These are phyloP conservation scores for Teunomyces aglyptinius DNA, from an alignment of 805 yeast species.

Conservation along the genomic window DNA sequence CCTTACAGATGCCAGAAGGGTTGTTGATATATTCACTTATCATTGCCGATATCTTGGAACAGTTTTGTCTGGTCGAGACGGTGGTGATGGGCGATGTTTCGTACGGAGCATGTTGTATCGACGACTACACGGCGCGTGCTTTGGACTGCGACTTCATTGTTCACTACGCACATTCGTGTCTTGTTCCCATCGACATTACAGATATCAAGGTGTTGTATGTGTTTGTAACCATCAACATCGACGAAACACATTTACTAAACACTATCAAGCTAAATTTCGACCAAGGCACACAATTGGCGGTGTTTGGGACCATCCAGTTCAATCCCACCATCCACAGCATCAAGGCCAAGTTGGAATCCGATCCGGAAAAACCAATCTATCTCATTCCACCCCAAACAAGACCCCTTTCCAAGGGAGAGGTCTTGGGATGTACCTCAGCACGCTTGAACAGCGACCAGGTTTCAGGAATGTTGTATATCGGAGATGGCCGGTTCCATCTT, in stretches of 20 bases:
- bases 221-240: slow-evolving; percentile 90
- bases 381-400: slow-evolving; percentile 84
- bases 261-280: slow-evolving; percentile 72
- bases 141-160: slow-evolving; percentile 91
- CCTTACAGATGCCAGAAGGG: slow-evolving; percentile 98
- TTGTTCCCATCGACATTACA: slow-evolving; percentile 93
- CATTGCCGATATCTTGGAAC: slow-evolving; percentile 88
- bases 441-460: slow-evolving; percentile 60
- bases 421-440: slow-evolving; percentile 93
- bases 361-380: slow-evolving; percentile 50
- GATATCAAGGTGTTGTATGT: slow-evolving; percentile 89
- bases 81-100: slow-evolving; percentile 98
- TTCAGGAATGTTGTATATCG: slow-evolving; percentile 84
- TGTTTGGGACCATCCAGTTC: slow-evolving; percentile 95
- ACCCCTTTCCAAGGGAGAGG: slow-evolving; percentile 95
- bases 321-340: slow-evolving; percentile 89
- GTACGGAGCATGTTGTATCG: slow-evolving; percentile 98
- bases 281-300: slow-evolving; percentile 65
- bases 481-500: slow-evolving; percentile 94
- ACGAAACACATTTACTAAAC: slow-evolving; percentile 74
- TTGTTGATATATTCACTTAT: slow-evolving; percentile 82
- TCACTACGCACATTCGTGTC: slow-evolving; percentile 96
- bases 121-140: slow-evolving; percentile 91
- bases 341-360: slow-evolving; percentile 55
- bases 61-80: slow-evolving; percentile 83